These are phyloP conservation scores for Kwoniella dejecticola DNA, from an alignment of 768 basidiomycete genomes.

Conservation along the genomic window DNA sequence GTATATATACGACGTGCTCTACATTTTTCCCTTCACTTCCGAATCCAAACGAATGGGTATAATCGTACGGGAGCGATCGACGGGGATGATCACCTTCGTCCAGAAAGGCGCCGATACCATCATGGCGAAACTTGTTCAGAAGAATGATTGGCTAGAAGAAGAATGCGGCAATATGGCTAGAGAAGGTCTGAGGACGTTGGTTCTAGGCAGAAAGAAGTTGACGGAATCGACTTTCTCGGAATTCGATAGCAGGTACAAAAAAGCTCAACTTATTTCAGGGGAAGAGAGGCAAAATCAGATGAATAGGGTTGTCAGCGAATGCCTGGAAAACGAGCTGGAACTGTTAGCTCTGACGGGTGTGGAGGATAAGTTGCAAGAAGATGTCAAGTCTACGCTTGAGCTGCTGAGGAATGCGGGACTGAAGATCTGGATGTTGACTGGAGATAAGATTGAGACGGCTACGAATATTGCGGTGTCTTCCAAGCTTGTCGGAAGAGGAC, in stretches of 20 bases:
- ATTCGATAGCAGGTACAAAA: slow-evolving; percentile 72
- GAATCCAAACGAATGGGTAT: slow-evolving; percentile 99
- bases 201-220: slow-evolving; percentile 81
- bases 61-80: slow-evolving; percentile 75
- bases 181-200: slow-evolving; percentile 90
- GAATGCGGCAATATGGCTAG: slow-evolving; percentile 98
- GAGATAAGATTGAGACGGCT: slow-evolving; percentile 98
- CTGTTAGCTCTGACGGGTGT: slow-evolving; percentile 94
- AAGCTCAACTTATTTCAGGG: slow-evolving; percentile 76
- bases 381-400: slow-evolving; percentile 91
- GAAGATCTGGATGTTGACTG: slow-evolving; percentile 99
- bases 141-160: slow-evolving; percentile 98
- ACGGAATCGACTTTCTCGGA: slow-evolving; percentile 68
- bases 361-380: slow-evolving; percentile 97
- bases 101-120: slow-evolving; percentile 99
- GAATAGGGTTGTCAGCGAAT: slow-evolving; percentile 69
- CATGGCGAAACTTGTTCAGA: slow-evolving; percentile 90
- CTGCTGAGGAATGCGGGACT: slow-evolving; percentile 91
- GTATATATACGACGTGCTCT: slow-evolving; percentile 79
- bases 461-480: slow-evolving; percentile 97
- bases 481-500: slow-evolving; percentile 90
- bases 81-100: slow-evolving; percentile 80
- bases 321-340: slow-evolving; percentile 86
- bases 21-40: slow-evolving; percentile 96
- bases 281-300: slow-evolving; percentile 77